Percentiles rank a stretch among this genome's conserved stretches.
phyloP scores from a whole-genome alignment of 306 rosid genomes.

The Benincasa hispida region DNA sequence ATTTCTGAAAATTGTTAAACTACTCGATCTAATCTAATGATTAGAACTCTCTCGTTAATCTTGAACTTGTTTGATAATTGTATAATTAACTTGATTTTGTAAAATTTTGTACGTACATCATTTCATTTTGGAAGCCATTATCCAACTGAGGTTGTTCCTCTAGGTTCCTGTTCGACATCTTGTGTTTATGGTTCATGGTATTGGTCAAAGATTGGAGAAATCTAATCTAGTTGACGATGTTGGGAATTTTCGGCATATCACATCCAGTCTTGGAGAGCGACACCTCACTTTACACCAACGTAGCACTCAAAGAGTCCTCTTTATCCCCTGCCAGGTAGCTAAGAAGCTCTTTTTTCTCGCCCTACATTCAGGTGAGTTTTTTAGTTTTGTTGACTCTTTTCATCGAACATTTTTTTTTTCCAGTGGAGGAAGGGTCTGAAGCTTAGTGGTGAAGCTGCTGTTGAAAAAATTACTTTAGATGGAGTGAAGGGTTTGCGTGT shows the following conservation, averaged over 20 bases:
- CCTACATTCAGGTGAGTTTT: not conserved
- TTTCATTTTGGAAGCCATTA: not conserved
- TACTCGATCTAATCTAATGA: not conserved
- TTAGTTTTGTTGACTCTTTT: not conserved
- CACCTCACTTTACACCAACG: constrained; percentile 77
- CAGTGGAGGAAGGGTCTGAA: constrained; percentile 99
- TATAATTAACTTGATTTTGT: not conserved
- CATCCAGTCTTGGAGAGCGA: constrained; percentile 72
- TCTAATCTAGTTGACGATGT: constrained; percentile 98
- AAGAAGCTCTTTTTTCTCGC: not conserved
- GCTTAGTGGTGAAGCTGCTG: constrained; percentile 91
- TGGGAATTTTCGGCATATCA: constrained; percentile 59
- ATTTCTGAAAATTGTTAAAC: not conserved
- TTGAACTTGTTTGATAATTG: not conserved
- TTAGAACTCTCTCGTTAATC: not conserved
- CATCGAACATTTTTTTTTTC: constrained; percentile 8
- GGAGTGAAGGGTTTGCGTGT: constrained; percentile 97
- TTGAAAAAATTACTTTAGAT: constrained; percentile 79
- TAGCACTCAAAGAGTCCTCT: constrained; percentile 80
- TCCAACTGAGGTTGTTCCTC: constrained; percentile 9
- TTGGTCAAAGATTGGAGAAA: constrained; percentile 97
- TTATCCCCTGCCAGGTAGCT: constrained; percentile 89
- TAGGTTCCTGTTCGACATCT: constrained; percentile 96
- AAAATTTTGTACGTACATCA: not conserved
- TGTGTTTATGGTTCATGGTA: constrained; percentile 99